These are phyloP conservation scores for Penicillium verrucosum DNA, from an alignment of 2,329 filamentous ascomycete species.

Conservation along the genomic window DNA sequence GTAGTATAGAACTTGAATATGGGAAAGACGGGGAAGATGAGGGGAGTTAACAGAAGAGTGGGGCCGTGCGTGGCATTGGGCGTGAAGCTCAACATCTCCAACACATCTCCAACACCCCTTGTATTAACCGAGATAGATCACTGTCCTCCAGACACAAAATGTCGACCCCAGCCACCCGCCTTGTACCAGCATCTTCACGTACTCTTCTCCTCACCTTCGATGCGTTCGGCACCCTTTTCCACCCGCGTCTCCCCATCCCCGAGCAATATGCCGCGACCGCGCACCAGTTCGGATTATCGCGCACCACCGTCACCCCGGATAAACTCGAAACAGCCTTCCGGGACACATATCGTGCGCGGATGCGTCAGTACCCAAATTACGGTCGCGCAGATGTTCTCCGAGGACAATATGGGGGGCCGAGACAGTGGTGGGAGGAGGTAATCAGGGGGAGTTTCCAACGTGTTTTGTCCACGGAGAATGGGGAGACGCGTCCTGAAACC, in stretches of 20 bases:
- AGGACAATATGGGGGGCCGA: conserved; percentile 37
- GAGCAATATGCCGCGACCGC: conserved; percentile 42
- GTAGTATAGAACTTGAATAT: background rate
- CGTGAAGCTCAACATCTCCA: background rate
- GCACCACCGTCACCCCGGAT: conserved; percentile 24
- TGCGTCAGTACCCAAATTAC: conserved; percentile 41
- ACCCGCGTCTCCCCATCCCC: conserved; percentile 39
- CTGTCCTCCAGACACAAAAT: background rate
- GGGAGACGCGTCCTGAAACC: background rate
- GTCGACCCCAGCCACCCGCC: background rate
- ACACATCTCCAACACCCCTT: background rate
- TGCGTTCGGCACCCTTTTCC: conserved; percentile 46
- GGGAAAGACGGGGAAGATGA: background rate
- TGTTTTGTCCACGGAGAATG: conserved; percentile 13
- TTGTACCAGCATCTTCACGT: conserved; percentile 5
- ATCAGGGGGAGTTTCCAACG: conserved; percentile 38
- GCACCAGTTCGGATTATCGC: conserved; percentile 35
- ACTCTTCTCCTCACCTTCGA: conserved; percentile 46
- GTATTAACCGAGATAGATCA: background rate
- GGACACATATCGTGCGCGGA: conserved; percentile 33
- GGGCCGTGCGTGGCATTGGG: background rate
- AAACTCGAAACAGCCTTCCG: conserved; percentile 38
- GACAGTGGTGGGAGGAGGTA: conserved; percentile 46
- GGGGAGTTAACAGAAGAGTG: background rate
- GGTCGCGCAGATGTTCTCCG: conserved; percentile 39